Percentiles rank a stretch among this genome's conserved stretches.
phyloP scores from a whole-genome alignment of 1,284 basidiomycete genomes.

The Pyrrhoderma lamaoense region DNA sequence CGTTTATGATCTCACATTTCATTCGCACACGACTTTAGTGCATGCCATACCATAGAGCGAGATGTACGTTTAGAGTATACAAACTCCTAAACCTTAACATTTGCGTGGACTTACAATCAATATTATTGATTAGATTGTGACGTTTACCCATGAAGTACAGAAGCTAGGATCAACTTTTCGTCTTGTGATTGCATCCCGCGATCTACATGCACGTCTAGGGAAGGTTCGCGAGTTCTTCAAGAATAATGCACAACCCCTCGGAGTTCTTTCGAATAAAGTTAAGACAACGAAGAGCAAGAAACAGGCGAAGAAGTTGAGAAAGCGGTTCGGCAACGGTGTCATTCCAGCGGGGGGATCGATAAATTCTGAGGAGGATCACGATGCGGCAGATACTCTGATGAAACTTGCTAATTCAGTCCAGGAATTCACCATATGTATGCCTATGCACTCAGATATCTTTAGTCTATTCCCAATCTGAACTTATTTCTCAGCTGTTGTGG shows the following conservation, averaged over 20 bases:
- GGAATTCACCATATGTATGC: slow-evolving; percentile 8
- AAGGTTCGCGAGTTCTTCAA: slow-evolving; percentile 10
- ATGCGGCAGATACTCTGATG: neutral
- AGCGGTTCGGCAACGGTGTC: slow-evolving; percentile 1
- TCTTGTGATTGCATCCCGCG: slow-evolving; percentile 7
- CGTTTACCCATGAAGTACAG: slow-evolving; percentile 13
- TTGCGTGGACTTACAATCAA: too few species aligned
- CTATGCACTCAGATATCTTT: neutral
- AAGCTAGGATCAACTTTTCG: slow-evolving; percentile 14
- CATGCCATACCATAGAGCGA: slow-evolving; percentile 9
- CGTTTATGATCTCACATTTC: neutral
- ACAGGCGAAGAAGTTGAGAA: slow-evolving; percentile 10
- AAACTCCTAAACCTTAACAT: too few species aligned
- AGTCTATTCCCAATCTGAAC: neutral
- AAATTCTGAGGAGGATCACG: slow-evolving; percentile 1
- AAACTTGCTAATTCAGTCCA: slow-evolving; percentile 9
- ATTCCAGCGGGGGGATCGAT: slow-evolving; percentile 2
- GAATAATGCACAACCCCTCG: slow-evolving; percentile 6
- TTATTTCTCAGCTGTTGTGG: neutral
- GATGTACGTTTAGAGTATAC: slow-evolving; percentile 10
- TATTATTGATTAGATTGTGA: slow-evolving; percentile 4
- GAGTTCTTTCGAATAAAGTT: slow-evolving; percentile 6
- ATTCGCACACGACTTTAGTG: neutral
- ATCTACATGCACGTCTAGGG: slow-evolving; percentile 2
- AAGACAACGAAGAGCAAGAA: slow-evolving; percentile 9